Percentiles rank a stretch among this genome's conserved stretches.
These are phyloP conservation scores for Sugiyamaella marilandica DNA, from an alignment of 805 yeast species.

Conservation along the genomic window DNA sequence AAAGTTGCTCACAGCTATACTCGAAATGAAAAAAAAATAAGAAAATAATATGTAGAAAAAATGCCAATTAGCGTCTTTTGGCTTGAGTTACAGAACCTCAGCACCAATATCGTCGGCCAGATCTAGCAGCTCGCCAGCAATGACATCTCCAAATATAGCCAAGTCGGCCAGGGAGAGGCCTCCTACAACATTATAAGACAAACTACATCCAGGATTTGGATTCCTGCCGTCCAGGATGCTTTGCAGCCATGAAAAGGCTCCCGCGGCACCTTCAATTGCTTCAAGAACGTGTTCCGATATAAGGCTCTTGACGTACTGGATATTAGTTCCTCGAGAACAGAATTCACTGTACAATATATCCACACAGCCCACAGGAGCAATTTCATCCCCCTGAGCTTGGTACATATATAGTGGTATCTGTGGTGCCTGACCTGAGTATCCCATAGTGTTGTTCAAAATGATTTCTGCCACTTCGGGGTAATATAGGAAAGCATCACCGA, in stretches of 20 bases:
- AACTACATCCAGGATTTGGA: neutral
- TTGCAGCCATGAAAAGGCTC: slow-evolving; percentile 6
- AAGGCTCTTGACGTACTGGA: slow-evolving; percentile 18
- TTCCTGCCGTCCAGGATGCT: neutral
- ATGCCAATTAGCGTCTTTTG: neutral
- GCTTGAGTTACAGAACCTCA: neutral
- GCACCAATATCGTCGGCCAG: neutral
- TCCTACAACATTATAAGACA: neutral
- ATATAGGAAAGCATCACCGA: slow-evolving; percentile 19
- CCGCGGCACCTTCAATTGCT: slow-evolving; percentile 10
- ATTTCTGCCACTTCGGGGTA: slow-evolving; percentile 14
- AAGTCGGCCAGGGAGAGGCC: neutral
- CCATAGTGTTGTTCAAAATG: slow-evolving; percentile 21
- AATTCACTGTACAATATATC: slow-evolving; percentile 17
- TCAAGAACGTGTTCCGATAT: slow-evolving; percentile 12
- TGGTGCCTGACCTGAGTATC: slow-evolving; percentile 19
- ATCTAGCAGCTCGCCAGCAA: neutral
- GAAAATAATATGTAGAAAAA: no score
- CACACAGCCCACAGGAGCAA: slow-evolving; percentile 19
- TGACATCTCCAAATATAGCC: neutral
- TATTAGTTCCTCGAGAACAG: slow-evolving; percentile 23
- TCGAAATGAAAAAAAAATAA: no score
- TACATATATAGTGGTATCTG: slow-evolving; percentile 24
- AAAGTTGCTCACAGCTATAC: no score
- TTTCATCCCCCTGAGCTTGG: slow-evolving; percentile 26